phyloP scores from a whole-genome alignment of 805 yeast genomes.

The Lachancea sp. region DNA sequence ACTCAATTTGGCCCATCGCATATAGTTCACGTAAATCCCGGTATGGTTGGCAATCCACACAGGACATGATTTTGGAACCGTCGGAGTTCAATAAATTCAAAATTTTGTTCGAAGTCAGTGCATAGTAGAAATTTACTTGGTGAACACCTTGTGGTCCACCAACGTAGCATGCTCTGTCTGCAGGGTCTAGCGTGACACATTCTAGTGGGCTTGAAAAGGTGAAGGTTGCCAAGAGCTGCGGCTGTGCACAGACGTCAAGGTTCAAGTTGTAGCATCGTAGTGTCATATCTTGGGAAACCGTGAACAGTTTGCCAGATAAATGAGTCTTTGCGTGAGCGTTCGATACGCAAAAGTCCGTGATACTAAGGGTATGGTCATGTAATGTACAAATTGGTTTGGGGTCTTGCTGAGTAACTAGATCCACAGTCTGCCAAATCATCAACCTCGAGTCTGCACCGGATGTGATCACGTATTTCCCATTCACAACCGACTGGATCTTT shows the following conservation, averaged over 20 bases:
- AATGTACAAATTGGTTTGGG: conserved; percentile 54
- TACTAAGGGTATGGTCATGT: conserved; percentile 49
- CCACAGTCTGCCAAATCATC: conserved; percentile 63
- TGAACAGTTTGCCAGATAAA: conserved; percentile 55
- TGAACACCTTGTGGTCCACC: conserved; percentile 58
- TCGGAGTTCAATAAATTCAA: conserved; percentile 41
- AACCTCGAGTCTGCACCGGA: conserved; percentile 81
- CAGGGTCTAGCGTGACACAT: conserved; percentile 65
- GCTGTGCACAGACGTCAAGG: conserved; percentile 17
- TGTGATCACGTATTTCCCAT: conserved; percentile 61
- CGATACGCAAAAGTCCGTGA: conserved; percentile 38
- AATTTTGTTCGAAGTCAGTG: conserved; percentile 33
- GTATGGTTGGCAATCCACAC: conserved; percentile 36
- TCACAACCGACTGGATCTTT: conserved; percentile 49
- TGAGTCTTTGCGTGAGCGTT: conserved; percentile 37
- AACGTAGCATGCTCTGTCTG: conserved; percentile 64
- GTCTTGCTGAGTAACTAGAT: conserved; percentile 40
- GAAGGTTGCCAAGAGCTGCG: conserved; percentile 56
- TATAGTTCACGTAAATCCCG: conserved; percentile 17
- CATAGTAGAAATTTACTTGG: conserved; percentile 26
- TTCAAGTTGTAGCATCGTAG: conserved; percentile 60
- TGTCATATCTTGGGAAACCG: conserved; percentile 70
- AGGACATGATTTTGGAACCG: conserved; percentile 36
- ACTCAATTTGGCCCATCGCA: conserved; percentile 24
- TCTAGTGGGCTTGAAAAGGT: conserved; percentile 56